Base-by-base conservation (phyloP, 208 protist species). In the Borovskyia barvae region DNA sequence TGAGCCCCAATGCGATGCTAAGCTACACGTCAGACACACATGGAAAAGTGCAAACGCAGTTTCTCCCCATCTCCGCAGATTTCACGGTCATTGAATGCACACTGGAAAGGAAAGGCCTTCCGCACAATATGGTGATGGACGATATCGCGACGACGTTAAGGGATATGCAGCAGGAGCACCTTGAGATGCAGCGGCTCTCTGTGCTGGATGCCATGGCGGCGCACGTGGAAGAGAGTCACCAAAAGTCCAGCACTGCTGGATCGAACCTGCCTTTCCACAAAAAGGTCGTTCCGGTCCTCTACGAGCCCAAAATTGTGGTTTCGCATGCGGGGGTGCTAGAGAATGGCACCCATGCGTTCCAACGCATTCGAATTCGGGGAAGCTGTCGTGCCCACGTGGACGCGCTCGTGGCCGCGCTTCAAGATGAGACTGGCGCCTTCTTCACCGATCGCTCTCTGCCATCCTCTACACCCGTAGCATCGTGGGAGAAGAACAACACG, bases 291-390 rank as follows among this genome's bases (percentile, higher is more conserved):
- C 84, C 87, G 0, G 82, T 94, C 0, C 55, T 94, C 26, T 94
- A 94, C 63, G 76, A 86, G n/a, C 87, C 87, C 9, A 88, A 83
- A 42, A 51, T 94, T 6, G 69, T 82, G n/a, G 70, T 94, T 3
- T 87, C 84, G 5, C 83, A 94, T 40, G 82, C 87, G 0, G 87
- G 87, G 15, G 66, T 84, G 19, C 80, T 94, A 48, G 87, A 94
- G 37, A 78, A 82, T 20, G 77, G 82, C n/a, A 86, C 80, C 9
- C 83, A 90, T 58, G 78, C 81, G 32, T 94, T 86, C 52, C 87
- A 94, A 56, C 81, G 80, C 17, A 81, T 94, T 68, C 87, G 87
- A 26, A 92, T 94, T 72, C 84, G 87, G 37, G 87, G 87, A 3
- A 92, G 84, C 71, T 80, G 74, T 46, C 69, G 88, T 15, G 87